Evolutionary conservation across 1,284 basidiomycete species (phyloP).

Genomic region (Gomphus bonarii): DNA sequence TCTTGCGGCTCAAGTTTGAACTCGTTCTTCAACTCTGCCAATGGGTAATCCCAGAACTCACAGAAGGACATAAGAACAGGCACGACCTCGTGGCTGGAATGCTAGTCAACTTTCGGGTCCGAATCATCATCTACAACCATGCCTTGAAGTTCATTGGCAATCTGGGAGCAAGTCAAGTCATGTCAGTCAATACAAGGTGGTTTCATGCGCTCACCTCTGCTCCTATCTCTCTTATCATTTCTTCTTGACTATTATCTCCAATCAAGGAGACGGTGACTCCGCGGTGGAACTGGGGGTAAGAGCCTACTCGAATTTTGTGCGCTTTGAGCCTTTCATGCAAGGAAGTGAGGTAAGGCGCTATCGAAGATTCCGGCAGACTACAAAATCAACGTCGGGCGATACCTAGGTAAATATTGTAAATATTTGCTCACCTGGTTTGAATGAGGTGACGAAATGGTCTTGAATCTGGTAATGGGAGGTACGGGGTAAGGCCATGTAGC

Average conservation of each 20-base stretch:
- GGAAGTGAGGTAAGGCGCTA: conserved; percentile 78
- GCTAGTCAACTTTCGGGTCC: neutral
- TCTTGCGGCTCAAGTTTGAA: neutral
- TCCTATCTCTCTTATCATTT: conserved; percentile 42
- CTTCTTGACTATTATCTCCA: conserved; percentile 57
- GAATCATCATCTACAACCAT: neutral
- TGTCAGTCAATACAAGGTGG: neutral
- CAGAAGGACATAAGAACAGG: neutral
- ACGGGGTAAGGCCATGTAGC: conserved; percentile 60
- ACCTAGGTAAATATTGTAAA: neutral
- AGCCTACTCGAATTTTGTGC: conserved; percentile 77
- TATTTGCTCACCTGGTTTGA: conserved; percentile 50
- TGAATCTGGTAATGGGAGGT: conserved; percentile 63
- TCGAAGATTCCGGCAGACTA: conserved; percentile 78
- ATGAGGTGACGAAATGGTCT: conserved; percentile 70
- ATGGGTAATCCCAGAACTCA: neutral
- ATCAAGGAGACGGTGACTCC: conserved; percentile 70
- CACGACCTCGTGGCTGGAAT: neutral
- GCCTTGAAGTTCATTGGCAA: conserved; percentile 8
- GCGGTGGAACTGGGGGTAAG: conserved; percentile 57
- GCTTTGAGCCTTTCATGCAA: conserved; percentile 67
- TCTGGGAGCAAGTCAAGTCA: neutral
- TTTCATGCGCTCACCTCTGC: conserved; percentile 40
- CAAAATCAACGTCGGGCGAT: conserved; percentile 7
- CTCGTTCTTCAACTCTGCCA: neutral